Evolutionary conservation across 495 filamentous ascomycete species (phyloP), one percentile per base, ranked within the genome.

Genomic region (Podospora pseudopauciseta): DNA sequence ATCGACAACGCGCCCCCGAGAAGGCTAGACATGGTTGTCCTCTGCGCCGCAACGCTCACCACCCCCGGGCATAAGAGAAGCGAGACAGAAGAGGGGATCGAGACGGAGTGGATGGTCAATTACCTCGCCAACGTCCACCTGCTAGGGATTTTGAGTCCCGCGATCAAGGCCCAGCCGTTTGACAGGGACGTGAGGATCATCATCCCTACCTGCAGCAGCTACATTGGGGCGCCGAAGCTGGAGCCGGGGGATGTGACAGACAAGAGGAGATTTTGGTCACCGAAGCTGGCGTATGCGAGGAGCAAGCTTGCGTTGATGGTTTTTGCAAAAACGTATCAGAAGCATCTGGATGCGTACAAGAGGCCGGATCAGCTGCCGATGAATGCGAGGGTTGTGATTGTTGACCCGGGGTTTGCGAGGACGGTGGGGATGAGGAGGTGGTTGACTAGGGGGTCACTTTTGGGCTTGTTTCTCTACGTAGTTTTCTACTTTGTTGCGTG

Each of bases 81-180:
- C 0, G 77, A 85, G 30, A 94, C 92, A 0, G 75, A 82, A 4
- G 94, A 97, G 74, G 93, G 91, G 0, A 80, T 98, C 18, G 94
- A 98, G 77, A 84, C 86, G 66, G 92, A 90, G 72, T 98, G 93
- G 93, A 92, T 92, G 75, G 84, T 97, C 65, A 98, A 99, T 75
- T 99, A 93, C 75, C 87, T 99, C 6, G 88, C 93, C 53, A 97
- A 97, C 73, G 97, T 97, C 81, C 96, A 98, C 73, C 84, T 99
- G 4, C 83, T 99, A 60, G 91, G 90, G 73, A 95, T 98, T 58
- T 82, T 99, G 34, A 91, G 88, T 70, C 95, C 96, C 0, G 92
- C 93, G 0, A 81, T 99, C 55, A 85, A 91, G 67, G 93, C 89
- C 16, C 95, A 99, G 77, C 96, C 94, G 0, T 86, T 94, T 49